Conservation (phyloP, 352 stramenopile genomes). For the Pythium aphanidermatum region DNA sequence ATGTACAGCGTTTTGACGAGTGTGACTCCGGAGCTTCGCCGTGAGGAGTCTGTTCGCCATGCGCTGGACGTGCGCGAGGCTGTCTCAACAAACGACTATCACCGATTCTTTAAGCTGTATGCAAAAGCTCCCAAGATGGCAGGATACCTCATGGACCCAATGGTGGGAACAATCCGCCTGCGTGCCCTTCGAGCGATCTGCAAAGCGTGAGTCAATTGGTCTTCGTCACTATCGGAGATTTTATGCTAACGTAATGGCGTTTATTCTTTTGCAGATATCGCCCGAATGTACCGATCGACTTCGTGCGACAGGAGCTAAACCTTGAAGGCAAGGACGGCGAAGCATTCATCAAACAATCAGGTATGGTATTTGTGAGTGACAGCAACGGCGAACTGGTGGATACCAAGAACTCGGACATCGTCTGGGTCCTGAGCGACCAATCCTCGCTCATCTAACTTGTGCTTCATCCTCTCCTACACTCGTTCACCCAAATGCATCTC, state of each 20-base stretch:
- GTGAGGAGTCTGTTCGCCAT: constrained; percentile 53
- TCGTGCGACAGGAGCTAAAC: constrained; percentile 69
- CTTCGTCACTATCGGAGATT: neutral
- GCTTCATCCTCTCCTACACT: too few species aligned
- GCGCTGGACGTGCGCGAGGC: constrained; percentile 75
- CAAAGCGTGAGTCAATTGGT: constrained; percentile 64
- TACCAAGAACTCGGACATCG: constrained; percentile 79
- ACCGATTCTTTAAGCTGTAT: constrained; percentile 88
- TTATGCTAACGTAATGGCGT: neutral
- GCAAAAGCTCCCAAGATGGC: constrained; percentile 85
- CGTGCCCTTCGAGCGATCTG: constrained; percentile 79
- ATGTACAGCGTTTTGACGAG: constrained; percentile 78
- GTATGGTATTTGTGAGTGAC: constrained; percentile 57
- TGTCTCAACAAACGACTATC: constrained; percentile 82
- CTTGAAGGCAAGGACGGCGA: constrained; percentile 65
- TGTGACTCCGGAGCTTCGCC: constrained; percentile 43
- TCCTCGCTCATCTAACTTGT: constrained; percentile 75
- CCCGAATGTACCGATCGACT: constrained; percentile 64
- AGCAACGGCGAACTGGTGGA: constrained; percentile 58
- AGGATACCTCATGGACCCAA: constrained; percentile 86
- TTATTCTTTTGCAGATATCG: constrained; percentile 41
- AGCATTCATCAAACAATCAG: constrained; percentile 67
- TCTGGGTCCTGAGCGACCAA: constrained; percentile 72
- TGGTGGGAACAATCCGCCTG: constrained; percentile 77
- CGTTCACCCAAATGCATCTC: too few species aligned